Evolutionary conservation across 352 stramenopile genomes (phyloP).

Genomic region (Elongisporangium anandrum): DNA sequence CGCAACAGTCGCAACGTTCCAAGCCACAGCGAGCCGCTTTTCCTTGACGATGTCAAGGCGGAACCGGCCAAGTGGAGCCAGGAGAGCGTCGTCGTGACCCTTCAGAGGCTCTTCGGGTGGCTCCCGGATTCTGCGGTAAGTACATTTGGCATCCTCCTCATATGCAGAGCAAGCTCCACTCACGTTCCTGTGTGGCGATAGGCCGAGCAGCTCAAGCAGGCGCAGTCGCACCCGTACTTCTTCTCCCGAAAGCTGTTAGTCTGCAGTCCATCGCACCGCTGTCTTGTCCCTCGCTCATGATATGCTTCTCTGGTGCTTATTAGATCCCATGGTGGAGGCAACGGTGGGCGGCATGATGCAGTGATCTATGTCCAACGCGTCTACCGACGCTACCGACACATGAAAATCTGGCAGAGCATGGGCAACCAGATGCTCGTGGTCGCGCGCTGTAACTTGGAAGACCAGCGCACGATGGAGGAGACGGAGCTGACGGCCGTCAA

Average conservation of each 20-base stretch:
- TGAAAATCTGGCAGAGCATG: constrained; percentile 39
- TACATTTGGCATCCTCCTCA: not conserved
- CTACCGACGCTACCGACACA: constrained; percentile 39
- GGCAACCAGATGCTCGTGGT: constrained; percentile 32
- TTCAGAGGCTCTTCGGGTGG: constrained; percentile 56
- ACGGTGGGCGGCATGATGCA: constrained; percentile 2
- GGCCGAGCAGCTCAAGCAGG: not conserved
- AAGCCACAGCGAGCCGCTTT: constrained; percentile 22
- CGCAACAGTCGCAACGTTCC: not conserved
- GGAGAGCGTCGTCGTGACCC: constrained; percentile 37
- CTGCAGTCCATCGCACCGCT: too few relatives aligned
- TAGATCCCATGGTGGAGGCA: constrained; percentile 11
- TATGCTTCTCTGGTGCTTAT: constrained; percentile 6
- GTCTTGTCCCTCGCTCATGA: not conserved
- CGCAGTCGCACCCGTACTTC: not conserved
- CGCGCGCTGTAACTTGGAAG: constrained; percentile 24
- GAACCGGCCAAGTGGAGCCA: constrained; percentile 43
- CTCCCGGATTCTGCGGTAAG: constrained; percentile 49
- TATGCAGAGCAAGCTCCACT: not conserved
- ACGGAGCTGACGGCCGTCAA: constrained; percentile 41
- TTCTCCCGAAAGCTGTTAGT: not conserved
- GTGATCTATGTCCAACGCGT: constrained; percentile 21
- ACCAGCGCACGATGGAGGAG: constrained; percentile 16
- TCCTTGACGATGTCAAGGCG: constrained; percentile 46
- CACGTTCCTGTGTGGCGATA: not conserved